Percentiles rank a stretch among this genome's conserved stretches.
phyloP scores from a whole-genome alignment of 2,329 filamentous ascomycete species.

The Hypocrella siamensis region DNA sequence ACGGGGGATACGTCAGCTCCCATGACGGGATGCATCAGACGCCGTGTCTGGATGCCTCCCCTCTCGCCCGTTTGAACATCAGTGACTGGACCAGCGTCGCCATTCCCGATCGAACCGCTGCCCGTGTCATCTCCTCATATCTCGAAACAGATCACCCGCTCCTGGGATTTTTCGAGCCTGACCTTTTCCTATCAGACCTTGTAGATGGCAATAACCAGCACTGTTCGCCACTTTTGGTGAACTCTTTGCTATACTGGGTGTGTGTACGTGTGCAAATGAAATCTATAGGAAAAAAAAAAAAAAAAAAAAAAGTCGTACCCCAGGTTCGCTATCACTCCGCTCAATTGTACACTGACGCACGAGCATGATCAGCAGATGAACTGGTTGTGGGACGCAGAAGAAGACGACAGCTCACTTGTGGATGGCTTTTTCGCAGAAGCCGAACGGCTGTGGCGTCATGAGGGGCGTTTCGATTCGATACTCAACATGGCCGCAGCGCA shows the following conservation, averaged over 20 bases:
- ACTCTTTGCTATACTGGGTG: slow-evolving; percentile 17
- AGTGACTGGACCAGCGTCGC: slow-evolving; percentile 16
- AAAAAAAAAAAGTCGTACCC: too few relatives aligned
- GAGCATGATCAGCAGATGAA: slow-evolving; percentile 18
- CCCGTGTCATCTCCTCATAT: slow-evolving; percentile 18
- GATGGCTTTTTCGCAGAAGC: slow-evolving; percentile 11
- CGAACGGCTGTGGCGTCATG: slow-evolving; percentile 10
- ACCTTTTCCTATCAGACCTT: slow-evolving; percentile 18
- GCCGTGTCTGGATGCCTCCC: too few relatives aligned
- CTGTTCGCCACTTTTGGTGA: slow-evolving; percentile 19
- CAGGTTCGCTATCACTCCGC: too few relatives aligned
- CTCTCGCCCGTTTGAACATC: slow-evolving; percentile 8
- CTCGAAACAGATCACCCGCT: slow-evolving; percentile 20
- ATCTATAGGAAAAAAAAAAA: too few relatives aligned
- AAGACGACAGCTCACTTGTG: slow-evolving; percentile 7
- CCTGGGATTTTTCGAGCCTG: slow-evolving; percentile 18
- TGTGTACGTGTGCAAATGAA: too few relatives aligned
- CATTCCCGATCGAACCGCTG: slow-evolving; percentile 12
- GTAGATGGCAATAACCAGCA: slow-evolving; percentile 8
- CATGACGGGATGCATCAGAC: too few relatives aligned
- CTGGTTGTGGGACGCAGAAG: slow-evolving; percentile 12
- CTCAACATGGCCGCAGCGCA: slow-evolving; percentile 13
- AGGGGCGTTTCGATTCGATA: slow-evolving; percentile 9
- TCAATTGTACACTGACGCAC: too few relatives aligned
- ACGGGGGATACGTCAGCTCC: too few relatives aligned